Evolutionary conservation across 139 green algal genomes (phyloP).

Genomic region (Micromonas commoda): DNA sequence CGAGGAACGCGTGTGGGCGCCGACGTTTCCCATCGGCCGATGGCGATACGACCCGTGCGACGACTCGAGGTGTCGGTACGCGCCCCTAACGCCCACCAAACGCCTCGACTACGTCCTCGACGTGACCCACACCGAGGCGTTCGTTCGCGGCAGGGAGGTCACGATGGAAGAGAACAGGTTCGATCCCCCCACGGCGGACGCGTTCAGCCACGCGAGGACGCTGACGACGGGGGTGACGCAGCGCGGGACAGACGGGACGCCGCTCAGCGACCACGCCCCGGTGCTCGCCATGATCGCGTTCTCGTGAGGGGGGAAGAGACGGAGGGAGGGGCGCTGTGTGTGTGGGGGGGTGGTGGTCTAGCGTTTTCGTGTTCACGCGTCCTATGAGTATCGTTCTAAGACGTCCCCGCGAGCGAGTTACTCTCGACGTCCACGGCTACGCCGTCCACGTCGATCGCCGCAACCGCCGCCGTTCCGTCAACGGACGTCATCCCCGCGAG

Average conservation of each 20-base stretch:
- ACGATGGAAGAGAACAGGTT: too few species aligned
- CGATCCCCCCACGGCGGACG: not conserved
- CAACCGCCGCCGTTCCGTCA: too few species aligned
- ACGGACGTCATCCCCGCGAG: not conserved
- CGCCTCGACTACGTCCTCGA: constrained; percentile 13
- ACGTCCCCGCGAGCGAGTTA: not conserved
- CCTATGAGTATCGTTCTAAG: not conserved
- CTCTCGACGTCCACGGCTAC: not conserved
- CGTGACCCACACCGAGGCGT: not conserved
- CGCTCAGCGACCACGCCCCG: not conserved
- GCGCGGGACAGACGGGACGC: not conserved
- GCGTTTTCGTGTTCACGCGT: not conserved
- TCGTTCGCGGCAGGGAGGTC: not conserved
- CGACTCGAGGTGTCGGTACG: not conserved
- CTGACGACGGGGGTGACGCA: too few species aligned
- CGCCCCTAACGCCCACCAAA: not conserved
- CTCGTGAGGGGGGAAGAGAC: not conserved
- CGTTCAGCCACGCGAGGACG: not conserved
- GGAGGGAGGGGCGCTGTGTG: not conserved
- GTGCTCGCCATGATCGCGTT: not conserved
- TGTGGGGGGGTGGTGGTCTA: not conserved
- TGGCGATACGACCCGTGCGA: not conserved
- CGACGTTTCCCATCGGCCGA: not conserved
- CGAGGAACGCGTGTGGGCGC: too few species aligned
- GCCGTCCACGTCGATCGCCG: not conserved